Evolutionary conservation across 306 rosid species (phyloP).

Genomic region (Quercus dentata): DNA sequence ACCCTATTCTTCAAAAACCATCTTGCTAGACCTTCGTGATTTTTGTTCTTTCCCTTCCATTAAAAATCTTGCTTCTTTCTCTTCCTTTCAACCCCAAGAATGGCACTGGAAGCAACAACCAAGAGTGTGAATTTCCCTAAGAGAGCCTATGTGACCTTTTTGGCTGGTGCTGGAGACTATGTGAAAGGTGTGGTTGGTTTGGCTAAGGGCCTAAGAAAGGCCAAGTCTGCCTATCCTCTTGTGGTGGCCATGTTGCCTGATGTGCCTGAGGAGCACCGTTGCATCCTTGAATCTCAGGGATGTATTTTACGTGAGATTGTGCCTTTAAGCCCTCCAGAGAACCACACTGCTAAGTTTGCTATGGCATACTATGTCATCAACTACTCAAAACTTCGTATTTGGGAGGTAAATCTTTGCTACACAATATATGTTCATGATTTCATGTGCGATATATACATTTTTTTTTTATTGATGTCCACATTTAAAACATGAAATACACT

Average conservation of each 20-base stretch:
- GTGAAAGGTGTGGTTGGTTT: conserved; percentile 55
- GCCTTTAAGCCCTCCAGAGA: conserved; percentile 41
- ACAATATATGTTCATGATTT: too few species aligned
- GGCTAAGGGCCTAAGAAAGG: conserved; percentile 51
- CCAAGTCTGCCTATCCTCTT: conserved; percentile 37
- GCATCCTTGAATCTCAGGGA: conserved; percentile 42
- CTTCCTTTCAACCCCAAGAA: neutral
- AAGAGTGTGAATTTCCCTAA: neutral
- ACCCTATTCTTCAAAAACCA: neutral
- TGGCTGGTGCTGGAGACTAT: conserved; percentile 56
- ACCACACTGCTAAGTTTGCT: conserved; percentile 27
- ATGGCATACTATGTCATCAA: conserved; percentile 65
- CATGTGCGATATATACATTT: too few species aligned
- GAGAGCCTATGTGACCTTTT: conserved; percentile 49
- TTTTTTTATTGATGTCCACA: too few species aligned
- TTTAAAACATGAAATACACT: too few species aligned
- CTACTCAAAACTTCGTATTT: conserved; percentile 61
- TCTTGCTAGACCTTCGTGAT: neutral
- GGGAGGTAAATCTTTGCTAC: conserved; percentile 38
- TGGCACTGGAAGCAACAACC: neutral
- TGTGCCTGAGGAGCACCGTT: conserved; percentile 51
- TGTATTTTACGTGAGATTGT: conserved; percentile 43
- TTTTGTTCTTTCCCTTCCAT: neutral
- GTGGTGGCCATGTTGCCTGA: conserved; percentile 50
- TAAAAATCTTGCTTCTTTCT: neutral